A percentile compares a stretch with the other conserved stretches of the same genome.
Evolutionary conservation across 345 rosid species (phyloP).

Genomic region (Citrus medica): DNA sequence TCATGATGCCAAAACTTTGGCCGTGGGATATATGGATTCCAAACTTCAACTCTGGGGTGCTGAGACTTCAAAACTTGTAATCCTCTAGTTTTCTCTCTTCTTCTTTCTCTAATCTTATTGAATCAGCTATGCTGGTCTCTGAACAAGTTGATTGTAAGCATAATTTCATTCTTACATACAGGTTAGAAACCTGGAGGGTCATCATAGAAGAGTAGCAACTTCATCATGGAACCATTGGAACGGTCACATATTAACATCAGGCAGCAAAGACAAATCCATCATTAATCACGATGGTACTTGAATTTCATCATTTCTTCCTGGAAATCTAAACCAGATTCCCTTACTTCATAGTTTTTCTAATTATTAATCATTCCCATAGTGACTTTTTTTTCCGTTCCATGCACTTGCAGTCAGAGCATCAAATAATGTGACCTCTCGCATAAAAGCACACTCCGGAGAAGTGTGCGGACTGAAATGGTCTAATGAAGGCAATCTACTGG

Average conservation of each 20-base stretch:
- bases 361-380: not conserved
- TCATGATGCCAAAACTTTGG: constrained; percentile 30
- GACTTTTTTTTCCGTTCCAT: not conserved
- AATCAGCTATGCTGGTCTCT: not conserved
- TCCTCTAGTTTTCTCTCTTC: not conserved
- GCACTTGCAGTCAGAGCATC: constrained; percentile 33
- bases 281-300: constrained; percentile 45
- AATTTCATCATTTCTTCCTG: not conserved
- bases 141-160: not conserved
- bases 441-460: constrained; percentile 35
- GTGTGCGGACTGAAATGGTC: constrained; percentile 58
- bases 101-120: not conserved
- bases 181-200: constrained; percentile 42
- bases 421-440: constrained; percentile 20
- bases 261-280: constrained; percentile 44
- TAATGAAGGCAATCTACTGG: constrained; percentile 35
- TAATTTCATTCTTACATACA: not conserved
- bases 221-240: constrained; percentile 49
- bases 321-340: not conserved
- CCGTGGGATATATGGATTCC: constrained; percentile 38
- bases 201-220: constrained; percentile 30
- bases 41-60: constrained; percentile 42
- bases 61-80: constrained; percentile 46
- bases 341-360: not conserved
- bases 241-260: constrained; percentile 37